These are phyloP conservation scores for Laguncularia racemosa DNA, from an alignment of 345 rosid genomes.

Conservation along the genomic window DNA sequence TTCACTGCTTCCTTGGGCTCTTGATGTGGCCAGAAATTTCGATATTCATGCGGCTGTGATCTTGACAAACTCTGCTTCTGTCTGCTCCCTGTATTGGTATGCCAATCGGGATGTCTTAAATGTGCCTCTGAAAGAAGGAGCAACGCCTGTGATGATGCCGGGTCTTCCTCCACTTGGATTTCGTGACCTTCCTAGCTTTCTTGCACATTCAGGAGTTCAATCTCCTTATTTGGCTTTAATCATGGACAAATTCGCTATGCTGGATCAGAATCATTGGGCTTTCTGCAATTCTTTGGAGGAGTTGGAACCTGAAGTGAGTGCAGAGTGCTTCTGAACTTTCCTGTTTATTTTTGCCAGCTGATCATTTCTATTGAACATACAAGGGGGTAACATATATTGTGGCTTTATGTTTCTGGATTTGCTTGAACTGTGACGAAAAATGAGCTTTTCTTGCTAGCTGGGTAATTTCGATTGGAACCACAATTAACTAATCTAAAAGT, in stretches of 20 bases:
- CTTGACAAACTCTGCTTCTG: constrained; percentile 39
- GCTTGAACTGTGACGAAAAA: too few relatives aligned
- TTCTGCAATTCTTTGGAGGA: constrained; percentile 39
- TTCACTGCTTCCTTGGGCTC: constrained; percentile 36
- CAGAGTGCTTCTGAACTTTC: background rate
- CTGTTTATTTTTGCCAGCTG: too few relatives aligned
- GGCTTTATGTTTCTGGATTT: too few relatives aligned
- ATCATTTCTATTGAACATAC: background rate
- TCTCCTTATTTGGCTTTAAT: constrained; percentile 30
- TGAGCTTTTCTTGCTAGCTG: too few relatives aligned
- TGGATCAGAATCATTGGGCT: constrained; percentile 30
- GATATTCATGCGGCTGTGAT: constrained; percentile 29
- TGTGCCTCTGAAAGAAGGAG: constrained; percentile 23
- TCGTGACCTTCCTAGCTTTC: constrained; percentile 32
- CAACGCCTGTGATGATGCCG: constrained; percentile 18
- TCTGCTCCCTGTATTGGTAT: constrained; percentile 34
- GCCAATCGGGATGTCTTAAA: constrained; percentile 17
- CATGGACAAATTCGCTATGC: constrained; percentile 16
- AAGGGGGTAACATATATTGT: background rate
- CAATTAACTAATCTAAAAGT: too few relatives aligned
- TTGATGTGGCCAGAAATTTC: constrained; percentile 33
- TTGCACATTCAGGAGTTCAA: constrained; percentile 19
- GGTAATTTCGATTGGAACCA: too few relatives aligned
- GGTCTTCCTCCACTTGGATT: constrained; percentile 31
- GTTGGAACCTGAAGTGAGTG: constrained; percentile 39